These are phyloP conservation scores for Euclidium syriacum DNA, from an alignment of 345 rosid genomes.

Conservation along the genomic window DNA sequence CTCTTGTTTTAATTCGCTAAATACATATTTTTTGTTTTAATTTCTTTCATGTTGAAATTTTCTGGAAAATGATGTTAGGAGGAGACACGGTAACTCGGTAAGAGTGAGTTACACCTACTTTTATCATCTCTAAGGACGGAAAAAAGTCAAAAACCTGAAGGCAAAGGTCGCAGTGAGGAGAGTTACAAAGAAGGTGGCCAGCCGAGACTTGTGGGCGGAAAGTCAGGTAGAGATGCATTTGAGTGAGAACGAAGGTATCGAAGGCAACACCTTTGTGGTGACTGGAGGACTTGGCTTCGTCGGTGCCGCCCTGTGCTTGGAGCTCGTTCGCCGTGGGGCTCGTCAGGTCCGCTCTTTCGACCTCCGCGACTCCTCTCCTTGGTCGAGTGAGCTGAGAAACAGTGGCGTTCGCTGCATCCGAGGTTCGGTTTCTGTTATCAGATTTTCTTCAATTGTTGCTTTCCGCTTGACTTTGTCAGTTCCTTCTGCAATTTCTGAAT, in stretches of 20 bases:
- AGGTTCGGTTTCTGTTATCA: slow-evolving; percentile 35
- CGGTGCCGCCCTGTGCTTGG: slow-evolving; percentile 80
- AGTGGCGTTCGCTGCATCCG: slow-evolving; percentile 62
- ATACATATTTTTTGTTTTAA: too few relatives aligned
- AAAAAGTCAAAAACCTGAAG: too few relatives aligned
- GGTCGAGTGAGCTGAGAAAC: slow-evolving; percentile 49
- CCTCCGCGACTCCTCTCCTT: slow-evolving; percentile 56
- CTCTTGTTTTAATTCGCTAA: too few relatives aligned
- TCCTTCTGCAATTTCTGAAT: neutral
- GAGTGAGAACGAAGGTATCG: slow-evolving; percentile 92
- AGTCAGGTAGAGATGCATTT: slow-evolving; percentile 46
- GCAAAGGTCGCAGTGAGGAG: too few relatives aligned
- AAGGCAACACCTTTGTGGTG: slow-evolving; percentile 65
- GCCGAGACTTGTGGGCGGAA: neutral
- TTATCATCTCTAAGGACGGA: too few relatives aligned
- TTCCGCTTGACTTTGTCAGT: neutral
- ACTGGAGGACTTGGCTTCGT: slow-evolving; percentile 86
- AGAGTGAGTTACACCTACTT: too few relatives aligned
- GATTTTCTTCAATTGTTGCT: neutral
- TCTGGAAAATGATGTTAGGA: too few relatives aligned
- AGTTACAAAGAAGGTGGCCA: too few relatives aligned
- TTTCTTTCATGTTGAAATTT: too few relatives aligned
- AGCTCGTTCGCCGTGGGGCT: slow-evolving; percentile 82
- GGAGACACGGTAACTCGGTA: too few relatives aligned
- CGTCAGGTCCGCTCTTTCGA: slow-evolving; percentile 77